Base-by-base conservation (phyloP, 139 green algal species). In the Chlorella sp. region DNA sequence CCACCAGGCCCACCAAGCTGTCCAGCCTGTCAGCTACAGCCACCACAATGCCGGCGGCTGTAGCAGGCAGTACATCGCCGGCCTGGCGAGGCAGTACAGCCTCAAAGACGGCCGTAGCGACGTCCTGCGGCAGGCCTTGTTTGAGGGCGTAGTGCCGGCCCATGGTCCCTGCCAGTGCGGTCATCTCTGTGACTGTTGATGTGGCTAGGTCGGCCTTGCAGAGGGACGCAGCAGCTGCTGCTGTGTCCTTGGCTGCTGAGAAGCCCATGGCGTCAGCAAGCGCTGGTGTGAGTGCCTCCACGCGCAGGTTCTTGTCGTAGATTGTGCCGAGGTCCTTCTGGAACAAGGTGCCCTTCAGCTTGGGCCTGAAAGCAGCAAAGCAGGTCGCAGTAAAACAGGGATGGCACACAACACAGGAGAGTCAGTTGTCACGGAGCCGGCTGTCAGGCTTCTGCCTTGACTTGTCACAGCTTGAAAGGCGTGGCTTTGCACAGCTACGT, bases 141-240 rank as follows among this genome's bases (percentile, higher is more conserved):
- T 79, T 81, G 42, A 69, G 30, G 0, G 79, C 79, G 35, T 81
- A 85, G 71, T 85, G 79, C 5, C 81, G 70, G 6, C 95, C 95
- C 93, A 99, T 98, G 32, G 83, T 87, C 55, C 96, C 96, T 31
- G 95, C 96, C 34, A 99, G 86, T 5, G 87, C 88, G 1, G 95
- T 98, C 88, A 99, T 97, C 78, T 99, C 96, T 30, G 82, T 97
- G 14, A 99, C 96, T 31, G 93, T 90, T 10, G 76, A 74, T 0
- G 92, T 97, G 0, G 92, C 94, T 31, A 98, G 88, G 80, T 99
- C 96, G 20, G 91, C 90, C 60, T 89, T 90, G 32, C 82, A 83
- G 27, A 98, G 83, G 5, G 69, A 50, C 4, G 90, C 89, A 26
- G 94, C 94, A 51, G 82, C n/a, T n/a, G n/a, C n/a, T n/a, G n/a